A percentile compares a stretch with the other conserved stretches of the same genome.
Evolutionary conservation across 73 alveolate genomes (phyloP).

Genomic region (Diophrys sp.): DNA sequence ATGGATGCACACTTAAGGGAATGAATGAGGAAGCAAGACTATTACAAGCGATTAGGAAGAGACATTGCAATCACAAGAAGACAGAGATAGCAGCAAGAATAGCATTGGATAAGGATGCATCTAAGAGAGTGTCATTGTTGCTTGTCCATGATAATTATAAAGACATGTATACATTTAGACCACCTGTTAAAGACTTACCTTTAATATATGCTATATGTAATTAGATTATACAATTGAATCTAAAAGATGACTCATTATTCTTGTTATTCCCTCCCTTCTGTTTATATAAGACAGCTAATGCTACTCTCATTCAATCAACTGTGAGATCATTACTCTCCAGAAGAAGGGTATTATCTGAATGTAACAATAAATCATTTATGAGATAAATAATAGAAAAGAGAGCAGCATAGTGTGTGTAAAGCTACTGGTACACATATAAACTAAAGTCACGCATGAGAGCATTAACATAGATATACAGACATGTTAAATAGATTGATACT

Average conservation of each 20-base stretch:
- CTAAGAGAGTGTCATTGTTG: background rate
- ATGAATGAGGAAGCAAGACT: background rate
- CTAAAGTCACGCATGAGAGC: conserved; percentile 39
- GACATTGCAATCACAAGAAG: background rate
- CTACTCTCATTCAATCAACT: conserved; percentile 23
- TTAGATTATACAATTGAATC: too few species aligned
- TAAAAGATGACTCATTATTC: too few species aligned
- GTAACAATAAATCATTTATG: conserved; percentile 5
- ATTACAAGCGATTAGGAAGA: background rate
- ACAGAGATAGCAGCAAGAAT: background rate
- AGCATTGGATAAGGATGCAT: background rate
- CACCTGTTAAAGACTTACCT: conserved; percentile 1
- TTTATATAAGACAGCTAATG: conserved; percentile 42
- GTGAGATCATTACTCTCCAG: conserved; percentile 30
- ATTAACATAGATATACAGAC: conserved; percentile 10
- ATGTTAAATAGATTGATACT: conserved; percentile 23
- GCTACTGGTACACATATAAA: conserved; percentile 48
- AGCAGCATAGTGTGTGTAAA: conserved; percentile 35
- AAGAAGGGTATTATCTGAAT: background rate
- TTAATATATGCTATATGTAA: background rate
- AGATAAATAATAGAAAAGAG: conserved; percentile 28
- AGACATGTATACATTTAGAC: conserved; percentile 10
- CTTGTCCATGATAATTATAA: conserved; percentile 21
- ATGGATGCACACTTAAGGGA: conserved; percentile 1
- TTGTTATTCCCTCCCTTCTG: background rate